phyloP scores from a whole-genome alignment of 164 flowering plant species.

The Vitis amurensis region DNA sequence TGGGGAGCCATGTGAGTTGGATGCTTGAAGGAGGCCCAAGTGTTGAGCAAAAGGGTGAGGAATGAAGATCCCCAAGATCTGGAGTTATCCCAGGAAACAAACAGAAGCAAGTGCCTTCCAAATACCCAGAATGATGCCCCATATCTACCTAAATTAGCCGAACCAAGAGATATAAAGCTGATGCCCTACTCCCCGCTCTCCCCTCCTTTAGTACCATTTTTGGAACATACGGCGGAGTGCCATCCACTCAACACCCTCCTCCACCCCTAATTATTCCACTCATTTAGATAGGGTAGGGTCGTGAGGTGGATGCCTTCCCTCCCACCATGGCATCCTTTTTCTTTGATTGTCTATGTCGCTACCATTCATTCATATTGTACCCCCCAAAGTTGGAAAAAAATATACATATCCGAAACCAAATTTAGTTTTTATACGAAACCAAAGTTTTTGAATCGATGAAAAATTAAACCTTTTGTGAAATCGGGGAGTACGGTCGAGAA shows the following conservation, averaged over 20 bases:
- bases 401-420: no score
- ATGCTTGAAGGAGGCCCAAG: not conserved
- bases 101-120: not conserved
- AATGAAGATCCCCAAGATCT: not conserved
- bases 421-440: no score
- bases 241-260: not conserved
- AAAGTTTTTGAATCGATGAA: no score
- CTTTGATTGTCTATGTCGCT: no score
- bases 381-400: not conserved
- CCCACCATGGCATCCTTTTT: no score
- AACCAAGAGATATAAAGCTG: not conserved
- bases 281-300: no score
- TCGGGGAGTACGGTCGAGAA: no score
- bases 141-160: constrained; percentile 8
- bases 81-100: constrained; percentile 11
- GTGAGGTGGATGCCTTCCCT: no score
- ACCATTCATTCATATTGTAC: no score
- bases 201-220: constrained; percentile 7
- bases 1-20: not conserved
- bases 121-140: constrained; percentile 14
- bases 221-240: constrained; percentile 23
- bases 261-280: no score
- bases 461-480: no score
- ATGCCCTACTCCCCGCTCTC: no score
- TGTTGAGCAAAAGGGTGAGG: not conserved